Percentiles rank a stretch among this genome's conserved stretches.
Evolutionary conservation across 352 stramenopile genomes (phyloP).

Genomic region (Phytophthora litchii): DNA sequence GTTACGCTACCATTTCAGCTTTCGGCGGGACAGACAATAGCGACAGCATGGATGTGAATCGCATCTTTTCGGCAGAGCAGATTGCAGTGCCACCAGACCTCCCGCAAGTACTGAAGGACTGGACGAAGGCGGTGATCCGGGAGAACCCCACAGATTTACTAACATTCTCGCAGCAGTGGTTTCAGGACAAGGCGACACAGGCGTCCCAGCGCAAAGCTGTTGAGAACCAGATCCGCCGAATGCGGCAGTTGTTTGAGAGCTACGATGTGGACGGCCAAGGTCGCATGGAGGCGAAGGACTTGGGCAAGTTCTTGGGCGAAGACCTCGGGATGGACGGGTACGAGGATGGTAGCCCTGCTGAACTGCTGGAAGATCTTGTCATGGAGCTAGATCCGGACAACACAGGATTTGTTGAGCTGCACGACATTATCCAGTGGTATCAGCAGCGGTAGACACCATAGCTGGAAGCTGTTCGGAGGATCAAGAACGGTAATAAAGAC

Average conservation of each 20-base stretch:
- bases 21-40: not conserved
- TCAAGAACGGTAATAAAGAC: too few relatives aligned
- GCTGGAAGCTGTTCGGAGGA: too few relatives aligned
- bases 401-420: constrained; percentile 83
- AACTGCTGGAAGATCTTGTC: constrained; percentile 69
- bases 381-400: constrained; percentile 74
- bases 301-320: constrained; percentile 67
- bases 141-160: constrained; percentile 78
- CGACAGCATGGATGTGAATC: constrained; percentile 87
- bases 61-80: constrained; percentile 93
- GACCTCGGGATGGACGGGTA: constrained; percentile 63
- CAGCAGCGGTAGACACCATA: constrained; percentile 47
- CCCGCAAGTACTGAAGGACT: constrained; percentile 89
- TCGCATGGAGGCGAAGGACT: constrained; percentile 79
- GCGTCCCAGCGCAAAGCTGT: constrained; percentile 66
- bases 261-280: constrained; percentile 85
- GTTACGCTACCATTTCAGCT: constrained; percentile 22
- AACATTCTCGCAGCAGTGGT: constrained; percentile 86
- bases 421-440: constrained; percentile 87
- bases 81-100: constrained; percentile 90
- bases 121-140: constrained; percentile 90
- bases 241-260: constrained; percentile 76
- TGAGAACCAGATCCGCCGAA: constrained; percentile 67
- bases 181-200: constrained; percentile 76
- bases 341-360: constrained; percentile 50